Percentiles rank a stretch among this genome's conserved stretches.
phyloP scores from a whole-genome alignment of 371 early-diverging fungal species.

The Mortierella sp. region DNA sequence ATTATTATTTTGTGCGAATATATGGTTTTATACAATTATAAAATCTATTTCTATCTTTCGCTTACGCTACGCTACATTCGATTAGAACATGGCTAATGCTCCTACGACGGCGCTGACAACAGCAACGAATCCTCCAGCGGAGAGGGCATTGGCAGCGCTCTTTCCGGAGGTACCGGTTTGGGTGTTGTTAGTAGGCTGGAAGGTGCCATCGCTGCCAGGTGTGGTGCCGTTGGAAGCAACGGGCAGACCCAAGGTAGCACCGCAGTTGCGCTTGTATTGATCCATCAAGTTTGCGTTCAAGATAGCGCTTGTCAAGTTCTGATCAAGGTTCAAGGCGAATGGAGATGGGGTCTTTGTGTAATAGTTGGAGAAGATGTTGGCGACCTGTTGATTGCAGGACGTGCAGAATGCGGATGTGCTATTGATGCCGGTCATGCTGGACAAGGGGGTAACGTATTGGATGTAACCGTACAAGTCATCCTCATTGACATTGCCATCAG shows the following conservation, averaged over 20 bases:
- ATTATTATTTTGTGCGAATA: too few species aligned
- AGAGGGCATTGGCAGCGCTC: background rate
- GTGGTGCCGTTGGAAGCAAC: background rate
- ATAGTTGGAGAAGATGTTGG: conserved; percentile 53
- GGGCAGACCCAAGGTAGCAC: conserved; percentile 18
- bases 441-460: conserved; percentile 48
- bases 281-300: conserved; percentile 17
- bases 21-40: background rate
- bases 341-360: conserved; percentile 47
- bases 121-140: conserved; percentile 26
- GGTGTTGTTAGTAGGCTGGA: conserved; percentile 20
- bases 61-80: background rate
- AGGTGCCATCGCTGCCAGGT: background rate
- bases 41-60: background rate
- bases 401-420: conserved; percentile 36
- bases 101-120: conserved; percentile 21
- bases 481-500: conserved; percentile 34
- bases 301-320: conserved; percentile 10
- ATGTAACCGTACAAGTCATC: conserved; percentile 49
- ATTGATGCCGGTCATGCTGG: conserved; percentile 14
- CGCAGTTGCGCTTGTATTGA: conserved; percentile 43
- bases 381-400: conserved; percentile 45
- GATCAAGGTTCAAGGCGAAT: conserved; percentile 36
- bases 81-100: conserved; percentile 26
- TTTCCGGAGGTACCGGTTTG: conserved; percentile 8